Conservation (phyloP, 768 basidiomycete species). For the Brasilioporus rufonigricans region DNA sequence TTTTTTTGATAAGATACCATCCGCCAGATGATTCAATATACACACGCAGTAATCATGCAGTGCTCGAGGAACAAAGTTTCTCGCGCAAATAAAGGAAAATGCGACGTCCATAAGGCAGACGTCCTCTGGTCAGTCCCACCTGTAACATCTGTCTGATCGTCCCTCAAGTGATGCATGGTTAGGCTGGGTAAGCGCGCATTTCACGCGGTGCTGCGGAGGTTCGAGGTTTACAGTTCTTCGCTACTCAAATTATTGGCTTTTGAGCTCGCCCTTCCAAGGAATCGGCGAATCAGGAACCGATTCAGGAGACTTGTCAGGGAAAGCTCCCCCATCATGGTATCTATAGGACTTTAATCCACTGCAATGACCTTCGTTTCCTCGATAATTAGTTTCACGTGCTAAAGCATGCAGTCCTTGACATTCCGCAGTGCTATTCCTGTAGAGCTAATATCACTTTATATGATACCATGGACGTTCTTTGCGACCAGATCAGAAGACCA, state of each 20-base stretch:
- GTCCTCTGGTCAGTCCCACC: conserved; percentile 56
- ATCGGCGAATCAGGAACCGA: conserved; percentile 40
- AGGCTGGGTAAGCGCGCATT: conserved; percentile 88
- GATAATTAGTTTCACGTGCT: neutral
- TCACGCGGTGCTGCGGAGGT: conserved; percentile 57
- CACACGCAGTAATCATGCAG: conserved; percentile 49
- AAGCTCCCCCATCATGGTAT: conserved; percentile 18
- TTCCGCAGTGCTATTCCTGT: neutral
- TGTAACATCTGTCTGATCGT: neutral
- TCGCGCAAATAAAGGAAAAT: conserved; percentile 35
- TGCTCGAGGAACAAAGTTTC: conserved; percentile 43
- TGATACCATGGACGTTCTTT: neutral
- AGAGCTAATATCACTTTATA: neutral
- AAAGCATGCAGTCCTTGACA: neutral
- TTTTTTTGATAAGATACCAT: conserved; percentile 50
- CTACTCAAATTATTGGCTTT: conserved; percentile 48
- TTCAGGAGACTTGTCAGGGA: conserved; percentile 47
- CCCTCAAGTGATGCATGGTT: conserved; percentile 1
- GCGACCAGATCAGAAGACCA: neutral
- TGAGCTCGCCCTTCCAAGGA: conserved; percentile 48
- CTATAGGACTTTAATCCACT: conserved; percentile 19
- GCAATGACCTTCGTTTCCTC: neutral
- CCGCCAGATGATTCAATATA: conserved; percentile 56
- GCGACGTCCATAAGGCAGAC: conserved; percentile 46
- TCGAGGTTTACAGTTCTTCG: conserved; percentile 43